These are phyloP conservation scores for Mycena maculata DNA, from an alignment of 768 basidiomycete species.

Conservation along the genomic window DNA sequence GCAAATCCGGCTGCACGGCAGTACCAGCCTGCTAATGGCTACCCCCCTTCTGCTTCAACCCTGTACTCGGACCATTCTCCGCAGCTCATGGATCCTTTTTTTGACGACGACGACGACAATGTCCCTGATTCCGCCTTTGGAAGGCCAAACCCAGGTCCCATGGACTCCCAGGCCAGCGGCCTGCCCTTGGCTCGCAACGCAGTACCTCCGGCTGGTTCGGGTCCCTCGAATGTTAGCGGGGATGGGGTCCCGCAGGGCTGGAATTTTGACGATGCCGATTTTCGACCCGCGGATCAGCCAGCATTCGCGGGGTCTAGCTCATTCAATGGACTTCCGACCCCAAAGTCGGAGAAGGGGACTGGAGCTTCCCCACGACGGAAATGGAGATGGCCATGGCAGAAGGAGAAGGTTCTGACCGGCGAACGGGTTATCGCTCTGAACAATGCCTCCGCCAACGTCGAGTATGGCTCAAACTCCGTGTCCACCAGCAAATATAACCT, in stretches of 20 bases:
- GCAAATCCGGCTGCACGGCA: constrained; percentile 72
- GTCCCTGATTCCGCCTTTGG: constrained; percentile 77
- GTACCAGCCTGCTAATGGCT: constrained; percentile 65
- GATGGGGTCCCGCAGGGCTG: constrained; percentile 72
- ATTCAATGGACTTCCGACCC: constrained; percentile 46
- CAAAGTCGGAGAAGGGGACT: constrained; percentile 36
- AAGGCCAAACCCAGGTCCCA: constrained; percentile 51
- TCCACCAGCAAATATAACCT: constrained; percentile 96
- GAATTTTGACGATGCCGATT: constrained; percentile 78
- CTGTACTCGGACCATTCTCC: constrained; percentile 57
- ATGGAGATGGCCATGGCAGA: constrained; percentile 91
- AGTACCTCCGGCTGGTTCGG: constrained; percentile 71
- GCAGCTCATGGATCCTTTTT: constrained; percentile 85
- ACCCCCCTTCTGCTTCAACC: constrained; percentile 64
- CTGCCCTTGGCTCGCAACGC: constrained; percentile 69
- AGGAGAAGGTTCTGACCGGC: constrained; percentile 69
- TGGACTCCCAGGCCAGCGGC: constrained; percentile 66
- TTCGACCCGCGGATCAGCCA: constrained; percentile 50
- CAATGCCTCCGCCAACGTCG: constrained; percentile 72
- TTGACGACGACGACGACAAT: constrained; percentile 86
- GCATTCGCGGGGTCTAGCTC: constrained; percentile 58
- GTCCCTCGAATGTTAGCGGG: constrained; percentile 57
- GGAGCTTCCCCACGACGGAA: constrained; percentile 46
- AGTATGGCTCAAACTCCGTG: constrained; percentile 84
- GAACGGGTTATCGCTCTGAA: constrained; percentile 89